These are phyloP conservation scores for Ceratocystis papillata DNA, from an alignment of 2,329 filamentous ascomycete species.

Conservation along the genomic window DNA sequence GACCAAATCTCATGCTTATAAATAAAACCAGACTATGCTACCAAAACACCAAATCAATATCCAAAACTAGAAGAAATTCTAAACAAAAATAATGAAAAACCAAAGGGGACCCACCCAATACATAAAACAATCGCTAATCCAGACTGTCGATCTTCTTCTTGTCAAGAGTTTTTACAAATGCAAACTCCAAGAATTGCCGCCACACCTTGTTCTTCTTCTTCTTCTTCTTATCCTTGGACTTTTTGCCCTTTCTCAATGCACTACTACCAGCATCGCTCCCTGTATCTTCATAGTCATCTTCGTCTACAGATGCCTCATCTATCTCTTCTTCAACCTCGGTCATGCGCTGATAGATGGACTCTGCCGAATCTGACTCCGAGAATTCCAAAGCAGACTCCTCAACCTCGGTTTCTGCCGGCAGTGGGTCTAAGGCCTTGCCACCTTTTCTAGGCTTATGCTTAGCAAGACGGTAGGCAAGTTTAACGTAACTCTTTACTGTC, in stretches of 20 bases:
- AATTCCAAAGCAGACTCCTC: neutral
- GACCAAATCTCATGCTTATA: neutral
- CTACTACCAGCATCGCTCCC: neutral
- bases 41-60: constrained; percentile 15
- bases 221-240: constrained; percentile 43
- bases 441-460: constrained; percentile 30
- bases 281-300: constrained; percentile 28
- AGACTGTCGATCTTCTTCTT: constrained; percentile 51
- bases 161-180: constrained; percentile 65
- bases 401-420: neutral
- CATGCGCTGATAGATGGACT: constrained; percentile 10
- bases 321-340: constrained; percentile 26
- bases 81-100: constrained; percentile 1
- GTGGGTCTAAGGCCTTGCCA: neutral
- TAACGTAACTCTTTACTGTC: constrained; percentile 70
- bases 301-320: constrained; percentile 26
- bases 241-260: constrained; percentile 26
- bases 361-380: neutral
- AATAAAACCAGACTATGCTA: constrained; percentile 11
- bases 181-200: constrained; percentile 65
- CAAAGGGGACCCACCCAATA: neutral
- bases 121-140: constrained; percentile 10
- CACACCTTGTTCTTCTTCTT: constrained; percentile 57
- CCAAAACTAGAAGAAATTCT: neutral
- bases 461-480: constrained; percentile 70